Evolutionary conservation across 1,284 basidiomycete species (phyloP).

Genomic region (Xanthoconium separans): DNA sequence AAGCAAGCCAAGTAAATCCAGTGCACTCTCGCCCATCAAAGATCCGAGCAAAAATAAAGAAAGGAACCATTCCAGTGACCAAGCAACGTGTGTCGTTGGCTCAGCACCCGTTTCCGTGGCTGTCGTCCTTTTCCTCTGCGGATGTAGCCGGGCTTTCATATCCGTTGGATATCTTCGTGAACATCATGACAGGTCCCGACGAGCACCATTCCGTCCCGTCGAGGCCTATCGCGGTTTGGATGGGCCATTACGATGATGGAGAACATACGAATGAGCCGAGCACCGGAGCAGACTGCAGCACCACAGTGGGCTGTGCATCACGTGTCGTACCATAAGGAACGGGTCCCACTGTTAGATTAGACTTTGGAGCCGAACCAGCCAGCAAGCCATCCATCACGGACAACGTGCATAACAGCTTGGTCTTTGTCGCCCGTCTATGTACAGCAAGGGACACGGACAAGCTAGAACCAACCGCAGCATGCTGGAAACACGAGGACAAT

Average conservation of each 20-base stretch:
- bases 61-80: neutral
- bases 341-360: too few species aligned
- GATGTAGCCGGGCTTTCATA: conserved; percentile 12
- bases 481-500: conserved; percentile 31
- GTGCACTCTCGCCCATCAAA: neutral
- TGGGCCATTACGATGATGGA: neutral
- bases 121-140: neutral
- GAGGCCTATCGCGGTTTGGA: neutral
- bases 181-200: neutral
- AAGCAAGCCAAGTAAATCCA: conserved; percentile 1
- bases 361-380: neutral
- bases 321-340: neutral
- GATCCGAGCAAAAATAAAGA: conserved; percentile 14
- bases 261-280: too few species aligned
- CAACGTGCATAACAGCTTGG: conserved; percentile 15
- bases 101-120: too few species aligned
- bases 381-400: conserved; percentile 8
- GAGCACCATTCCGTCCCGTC: conserved; percentile 1
- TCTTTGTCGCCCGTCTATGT: neutral
- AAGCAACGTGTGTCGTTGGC: too few species aligned
- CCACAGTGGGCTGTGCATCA: neutral
- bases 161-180: too few species aligned
- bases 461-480: neutral
- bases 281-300: too few species aligned
- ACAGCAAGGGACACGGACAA: conserved; percentile 12